These are phyloP conservation scores for Solanum dulcamara DNA, from an alignment of 257 asterid species.

Conservation along the genomic window DNA sequence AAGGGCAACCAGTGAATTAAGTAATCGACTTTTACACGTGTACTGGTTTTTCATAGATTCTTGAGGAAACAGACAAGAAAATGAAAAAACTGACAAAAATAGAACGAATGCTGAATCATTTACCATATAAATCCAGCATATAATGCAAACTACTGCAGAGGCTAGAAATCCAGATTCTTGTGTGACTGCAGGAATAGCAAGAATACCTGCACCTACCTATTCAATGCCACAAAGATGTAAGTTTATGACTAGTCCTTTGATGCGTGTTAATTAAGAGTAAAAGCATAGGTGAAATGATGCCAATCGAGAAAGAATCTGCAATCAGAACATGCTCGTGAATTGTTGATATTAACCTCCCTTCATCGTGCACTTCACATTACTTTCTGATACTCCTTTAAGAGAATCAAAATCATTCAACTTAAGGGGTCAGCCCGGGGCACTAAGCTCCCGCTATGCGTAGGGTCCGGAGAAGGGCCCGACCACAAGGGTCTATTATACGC, in stretches of 20 bases:
- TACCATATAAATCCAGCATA: conserved; percentile 90
- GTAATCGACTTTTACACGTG: background rate
- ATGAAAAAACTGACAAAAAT: background rate
- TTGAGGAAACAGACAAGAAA: background rate
- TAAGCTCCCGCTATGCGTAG: too few relatives aligned
- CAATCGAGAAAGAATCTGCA: background rate
- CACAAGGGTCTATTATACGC: too few relatives aligned
- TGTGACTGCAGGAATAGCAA: conserved; percentile 93
- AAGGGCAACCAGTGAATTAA: background rate
- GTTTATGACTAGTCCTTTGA: background rate
- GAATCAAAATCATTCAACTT: background rate
- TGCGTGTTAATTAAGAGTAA: background rate
- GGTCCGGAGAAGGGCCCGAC: too few relatives aligned
- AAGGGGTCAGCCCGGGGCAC: too few relatives aligned
- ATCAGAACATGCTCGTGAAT: background rate
- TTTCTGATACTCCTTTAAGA: background rate
- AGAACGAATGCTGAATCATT: background rate
- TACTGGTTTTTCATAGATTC: background rate
- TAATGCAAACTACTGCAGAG: conserved; percentile 60
- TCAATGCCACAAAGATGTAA: background rate
- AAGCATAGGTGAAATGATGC: background rate
- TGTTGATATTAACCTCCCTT: background rate
- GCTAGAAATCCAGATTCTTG: conserved; percentile 90
- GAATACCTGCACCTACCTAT: conserved; percentile 91
- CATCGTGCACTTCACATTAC: background rate